Evolutionary conservation across 331 rosid genomes (phyloP).

Genomic region (Rhamnella rubrinervis): DNA sequence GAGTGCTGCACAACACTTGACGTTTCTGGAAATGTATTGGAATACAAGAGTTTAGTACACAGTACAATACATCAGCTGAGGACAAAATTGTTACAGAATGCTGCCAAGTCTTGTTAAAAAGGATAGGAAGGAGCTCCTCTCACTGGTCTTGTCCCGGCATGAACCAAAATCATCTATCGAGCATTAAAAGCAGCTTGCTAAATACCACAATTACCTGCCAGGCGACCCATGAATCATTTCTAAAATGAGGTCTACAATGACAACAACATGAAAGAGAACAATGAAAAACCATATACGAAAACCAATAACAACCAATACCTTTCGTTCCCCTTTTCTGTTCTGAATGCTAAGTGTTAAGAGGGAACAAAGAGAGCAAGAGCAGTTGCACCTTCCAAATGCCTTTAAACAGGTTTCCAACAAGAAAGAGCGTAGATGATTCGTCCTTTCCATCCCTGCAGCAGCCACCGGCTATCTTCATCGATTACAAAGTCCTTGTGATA

Average conservation of each 20-base stretch:
- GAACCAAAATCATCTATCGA: slow-evolving; percentile 5
- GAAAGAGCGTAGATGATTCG: slow-evolving; percentile 67
- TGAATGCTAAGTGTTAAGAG: slow-evolving; percentile 7
- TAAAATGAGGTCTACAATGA: slow-evolving; percentile 1
- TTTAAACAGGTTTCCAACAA: slow-evolving; percentile 66
- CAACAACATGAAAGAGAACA: not conserved
- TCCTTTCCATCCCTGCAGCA: slow-evolving; percentile 93
- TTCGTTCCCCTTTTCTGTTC: slow-evolving; percentile 10
- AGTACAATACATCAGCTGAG: not conserved
- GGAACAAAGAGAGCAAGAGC: slow-evolving; percentile 20
- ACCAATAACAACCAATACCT: slow-evolving; percentile 29
- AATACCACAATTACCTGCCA: slow-evolving; percentile 21
- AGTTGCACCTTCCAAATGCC: slow-evolving; percentile 15
- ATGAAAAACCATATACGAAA: slow-evolving; percentile 15
- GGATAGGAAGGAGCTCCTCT: not conserved
- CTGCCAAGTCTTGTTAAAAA: too few relatives aligned
- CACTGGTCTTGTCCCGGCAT: slow-evolving; percentile 21
- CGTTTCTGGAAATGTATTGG: not conserved
- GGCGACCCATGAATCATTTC: not conserved
- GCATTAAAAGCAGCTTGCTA: too few relatives aligned
- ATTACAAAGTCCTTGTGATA: slow-evolving; percentile 79
- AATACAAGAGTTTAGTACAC: not conserved
- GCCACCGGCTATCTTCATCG: slow-evolving; percentile 70
- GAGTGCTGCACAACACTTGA: not conserved
- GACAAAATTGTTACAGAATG: not conserved